These are phyloP conservation scores for Globisporangium spinosum DNA, from an alignment of 352 stramenopile species.

Conservation along the genomic window DNA sequence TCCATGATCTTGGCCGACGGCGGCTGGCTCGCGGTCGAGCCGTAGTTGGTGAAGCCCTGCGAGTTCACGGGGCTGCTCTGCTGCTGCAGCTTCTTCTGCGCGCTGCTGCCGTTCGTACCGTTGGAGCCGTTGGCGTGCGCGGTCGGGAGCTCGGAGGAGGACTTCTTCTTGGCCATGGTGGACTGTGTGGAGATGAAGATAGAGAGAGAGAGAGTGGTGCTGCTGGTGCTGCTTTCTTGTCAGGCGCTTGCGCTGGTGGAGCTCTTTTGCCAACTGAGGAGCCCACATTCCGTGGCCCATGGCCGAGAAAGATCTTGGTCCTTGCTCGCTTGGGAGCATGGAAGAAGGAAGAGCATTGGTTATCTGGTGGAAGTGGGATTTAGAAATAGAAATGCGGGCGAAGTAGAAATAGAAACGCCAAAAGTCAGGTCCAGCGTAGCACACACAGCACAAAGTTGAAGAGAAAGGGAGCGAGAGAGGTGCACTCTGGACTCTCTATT, in stretches of 20 bases:
- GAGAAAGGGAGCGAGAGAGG: neutral
- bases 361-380: neutral
- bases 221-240: neutral
- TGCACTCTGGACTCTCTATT: neutral
- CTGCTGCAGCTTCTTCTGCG: constrained; percentile 8
- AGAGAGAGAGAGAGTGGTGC: neutral
- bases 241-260: constrained; percentile 3
- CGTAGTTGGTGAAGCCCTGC: constrained; percentile 42
- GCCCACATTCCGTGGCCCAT: neutral
- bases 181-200: neutral
- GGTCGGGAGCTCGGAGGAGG: neutral
- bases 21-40: constrained; percentile 17
- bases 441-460: neutral
- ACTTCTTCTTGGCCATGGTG: constrained; percentile 20
- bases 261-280: constrained; percentile 13
- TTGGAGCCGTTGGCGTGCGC: constrained; percentile 4
- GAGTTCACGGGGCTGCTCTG: constrained; percentile 22
- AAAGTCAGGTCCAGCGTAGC: neutral
- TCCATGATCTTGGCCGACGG: constrained; percentile 37
- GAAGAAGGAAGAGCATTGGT: neutral
- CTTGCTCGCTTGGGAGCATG: too few species aligned
- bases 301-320: constrained; percentile 3
- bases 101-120: neutral
- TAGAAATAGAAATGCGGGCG: neutral
- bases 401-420: neutral